Evolutionary conservation across 805 yeast species (phyloP).

Genomic region (Saturnispora hagleri): DNA sequence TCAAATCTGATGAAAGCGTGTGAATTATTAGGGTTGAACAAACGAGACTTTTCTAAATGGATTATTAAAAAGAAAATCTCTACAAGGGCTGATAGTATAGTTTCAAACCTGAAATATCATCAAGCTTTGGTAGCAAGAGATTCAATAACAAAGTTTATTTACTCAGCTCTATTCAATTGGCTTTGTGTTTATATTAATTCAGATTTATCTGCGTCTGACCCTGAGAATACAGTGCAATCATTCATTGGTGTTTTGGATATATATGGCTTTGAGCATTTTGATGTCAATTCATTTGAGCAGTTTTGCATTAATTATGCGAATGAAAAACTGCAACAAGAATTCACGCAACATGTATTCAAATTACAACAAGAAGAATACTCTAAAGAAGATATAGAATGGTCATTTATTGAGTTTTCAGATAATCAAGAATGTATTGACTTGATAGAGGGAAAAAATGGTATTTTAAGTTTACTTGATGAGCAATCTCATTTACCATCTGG

Average conservation of each 20-base stretch:
- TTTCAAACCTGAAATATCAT: conserved; percentile 67
- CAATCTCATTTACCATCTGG: conserved; percentile 94
- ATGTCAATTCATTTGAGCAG: conserved; percentile 89
- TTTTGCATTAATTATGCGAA: conserved; percentile 96
- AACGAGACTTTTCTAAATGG: conserved; percentile 76
- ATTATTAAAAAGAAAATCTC: conserved; percentile 81
- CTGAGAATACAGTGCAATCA: conserved; percentile 45
- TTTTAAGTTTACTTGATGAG: conserved; percentile 82
- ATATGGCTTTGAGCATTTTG: conserved; percentile 95
- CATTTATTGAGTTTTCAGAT: conserved; percentile 89
- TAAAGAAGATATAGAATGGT: conserved; percentile 91
- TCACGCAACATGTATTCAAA: conserved; percentile 94
- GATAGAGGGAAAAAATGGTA: conserved; percentile 82
- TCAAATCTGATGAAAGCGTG: conserved; percentile 74
- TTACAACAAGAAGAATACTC: conserved; percentile 93
- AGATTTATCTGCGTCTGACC: conserved; percentile 70
- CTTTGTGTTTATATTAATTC: conserved; percentile 73
- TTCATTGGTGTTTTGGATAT: conserved; percentile 96
- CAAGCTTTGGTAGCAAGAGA: conserved; percentile 90
- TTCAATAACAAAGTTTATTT: conserved; percentile 89
- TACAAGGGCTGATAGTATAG: conserved; percentile 85
- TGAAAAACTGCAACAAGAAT: conserved; percentile 94
- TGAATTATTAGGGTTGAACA: conserved; percentile 71
- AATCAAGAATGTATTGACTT: conserved; percentile 93
- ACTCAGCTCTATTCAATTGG: conserved; percentile 92